These are phyloP conservation scores for Xylaria sp. DNA, from an alignment of 2,329 filamentous ascomycete genomes.

Conservation along the genomic window DNA sequence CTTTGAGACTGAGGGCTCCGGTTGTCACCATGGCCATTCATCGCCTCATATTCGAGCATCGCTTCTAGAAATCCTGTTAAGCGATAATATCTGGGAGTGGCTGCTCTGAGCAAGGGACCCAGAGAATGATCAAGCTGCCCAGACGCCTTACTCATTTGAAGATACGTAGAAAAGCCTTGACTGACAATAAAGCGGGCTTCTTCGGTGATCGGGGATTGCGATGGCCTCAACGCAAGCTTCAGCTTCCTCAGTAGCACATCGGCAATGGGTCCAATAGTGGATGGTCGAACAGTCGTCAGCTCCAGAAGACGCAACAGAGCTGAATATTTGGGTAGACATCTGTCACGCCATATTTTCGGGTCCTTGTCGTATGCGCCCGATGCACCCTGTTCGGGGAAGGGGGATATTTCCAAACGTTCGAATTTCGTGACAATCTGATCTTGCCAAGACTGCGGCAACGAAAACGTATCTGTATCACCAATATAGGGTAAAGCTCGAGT, in stretches of 20 bases:
- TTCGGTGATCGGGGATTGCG: slow-evolving; percentile 67
- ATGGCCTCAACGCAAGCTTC: slow-evolving; percentile 71
- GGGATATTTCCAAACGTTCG: slow-evolving; percentile 70
- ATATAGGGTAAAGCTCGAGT: slow-evolving; percentile 64
- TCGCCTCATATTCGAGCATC: slow-evolving; percentile 65
- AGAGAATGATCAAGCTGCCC: slow-evolving; percentile 68
- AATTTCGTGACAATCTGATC: slow-evolving; percentile 78
- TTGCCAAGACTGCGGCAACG: slow-evolving; percentile 75
- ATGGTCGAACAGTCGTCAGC: slow-evolving; percentile 71
- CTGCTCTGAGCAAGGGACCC: slow-evolving; percentile 73
- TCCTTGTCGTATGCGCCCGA: slow-evolving; percentile 65
- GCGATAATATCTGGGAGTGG: slow-evolving; percentile 73
- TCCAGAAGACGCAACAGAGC: slow-evolving; percentile 73
- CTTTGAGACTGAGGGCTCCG: slow-evolving; percentile 47
- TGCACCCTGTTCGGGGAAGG: slow-evolving; percentile 72
- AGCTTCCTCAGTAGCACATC: slow-evolving; percentile 74
- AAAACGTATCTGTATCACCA: slow-evolving; percentile 64
- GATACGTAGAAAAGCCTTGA: slow-evolving; percentile 78
- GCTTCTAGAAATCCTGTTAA: slow-evolving; percentile 74
- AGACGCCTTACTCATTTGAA: slow-evolving; percentile 71
- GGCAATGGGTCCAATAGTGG: slow-evolving; percentile 73
- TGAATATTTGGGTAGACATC: slow-evolving; percentile 74
- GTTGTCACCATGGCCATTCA: slow-evolving; percentile 43
- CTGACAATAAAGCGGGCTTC: slow-evolving; percentile 79
- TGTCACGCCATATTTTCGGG: slow-evolving; percentile 69